Percentiles rank a stretch among this genome's conserved stretches.
phyloP scores from a whole-genome alignment of 2,329 filamentous ascomycete species.

The Fusarium compactum region DNA sequence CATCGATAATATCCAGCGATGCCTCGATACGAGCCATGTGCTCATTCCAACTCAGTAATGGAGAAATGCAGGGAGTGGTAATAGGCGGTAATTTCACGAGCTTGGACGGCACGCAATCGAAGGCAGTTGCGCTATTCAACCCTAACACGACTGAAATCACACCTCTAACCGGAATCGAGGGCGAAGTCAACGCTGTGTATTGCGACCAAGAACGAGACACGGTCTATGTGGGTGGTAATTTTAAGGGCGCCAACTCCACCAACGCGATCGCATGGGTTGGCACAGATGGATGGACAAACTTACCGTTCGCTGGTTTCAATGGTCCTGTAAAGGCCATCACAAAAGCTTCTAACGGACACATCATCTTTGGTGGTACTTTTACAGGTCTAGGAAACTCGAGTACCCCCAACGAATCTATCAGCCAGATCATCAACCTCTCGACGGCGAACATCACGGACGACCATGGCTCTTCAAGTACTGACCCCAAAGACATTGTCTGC shows the following conservation, averaged over 20 bases:
- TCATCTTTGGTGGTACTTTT: slow-evolving; percentile 93
- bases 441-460: slow-evolving; percentile 79
- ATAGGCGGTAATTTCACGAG: slow-evolving; percentile 97
- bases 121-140: slow-evolving; percentile 85
- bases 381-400: slow-evolving; percentile 87
- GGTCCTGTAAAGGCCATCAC: slow-evolving; percentile 89
- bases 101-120: slow-evolving; percentile 79
- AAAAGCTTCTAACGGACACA: slow-evolving; percentile 82
- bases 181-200: slow-evolving; percentile 82
- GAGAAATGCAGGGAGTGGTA: slow-evolving; percentile 78
- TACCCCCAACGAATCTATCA: slow-evolving; percentile 73
- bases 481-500: slow-evolving; percentile 87
- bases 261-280: slow-evolving; percentile 89
- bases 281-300: slow-evolving; percentile 76
- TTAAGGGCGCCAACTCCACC: slow-evolving; percentile 81
- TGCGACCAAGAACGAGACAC: slow-evolving; percentile 82
- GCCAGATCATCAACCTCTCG: slow-evolving; percentile 85
- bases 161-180: slow-evolving; percentile 82
- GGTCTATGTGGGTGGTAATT: slow-evolving; percentile 93
- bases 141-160: slow-evolving; percentile 76
- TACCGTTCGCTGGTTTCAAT: slow-evolving; percentile 95
- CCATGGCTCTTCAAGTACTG: slow-evolving; percentile 69
- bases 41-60: slow-evolving; percentile 75
- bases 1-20: slow-evolving; percentile 80
- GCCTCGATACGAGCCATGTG: slow-evolving; percentile 92